Evolutionary conservation across 495 filamentous ascomycete genomes (phyloP).

Genomic region (Aspergillus diversus): DNA sequence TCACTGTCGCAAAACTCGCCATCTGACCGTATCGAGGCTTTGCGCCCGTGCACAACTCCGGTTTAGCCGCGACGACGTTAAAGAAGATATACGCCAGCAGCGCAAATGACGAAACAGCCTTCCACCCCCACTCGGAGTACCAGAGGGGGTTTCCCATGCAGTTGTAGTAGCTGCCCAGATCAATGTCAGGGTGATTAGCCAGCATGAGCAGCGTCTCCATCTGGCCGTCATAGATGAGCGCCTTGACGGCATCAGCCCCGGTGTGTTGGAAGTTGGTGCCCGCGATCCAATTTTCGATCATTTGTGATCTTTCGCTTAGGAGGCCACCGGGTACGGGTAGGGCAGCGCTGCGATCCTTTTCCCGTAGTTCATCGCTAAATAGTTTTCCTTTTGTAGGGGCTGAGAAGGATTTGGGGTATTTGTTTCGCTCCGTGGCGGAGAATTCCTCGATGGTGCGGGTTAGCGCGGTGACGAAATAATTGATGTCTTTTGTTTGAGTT

Average conservation of each 20-base stretch:
- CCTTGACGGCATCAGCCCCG: not conserved
- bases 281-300: not conserved
- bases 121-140: not conserved
- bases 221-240: not conserved
- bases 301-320: not conserved
- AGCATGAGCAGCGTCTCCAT: not conserved
- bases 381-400: not conserved
- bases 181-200: not conserved
- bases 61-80: not conserved
- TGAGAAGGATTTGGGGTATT: not conserved
- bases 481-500: slow-evolving; percentile 12
- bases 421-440: slow-evolving; percentile 10
- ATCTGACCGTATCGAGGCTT: not conserved
- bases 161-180: not conserved
- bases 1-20: not conserved
- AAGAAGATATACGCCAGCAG: not conserved
- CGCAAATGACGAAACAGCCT: not conserved
- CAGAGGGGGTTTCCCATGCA: not conserved
- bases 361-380: not conserved
- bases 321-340: not conserved
- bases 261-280: not conserved
- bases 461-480: slow-evolving; percentile 8
- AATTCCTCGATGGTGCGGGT: slow-evolving; percentile 15
- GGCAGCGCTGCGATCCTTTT: not conserved
- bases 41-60: not conserved